These are phyloP conservation scores for Corylus avellana DNA, from an alignment of 306 rosid species.

Conservation along the genomic window DNA sequence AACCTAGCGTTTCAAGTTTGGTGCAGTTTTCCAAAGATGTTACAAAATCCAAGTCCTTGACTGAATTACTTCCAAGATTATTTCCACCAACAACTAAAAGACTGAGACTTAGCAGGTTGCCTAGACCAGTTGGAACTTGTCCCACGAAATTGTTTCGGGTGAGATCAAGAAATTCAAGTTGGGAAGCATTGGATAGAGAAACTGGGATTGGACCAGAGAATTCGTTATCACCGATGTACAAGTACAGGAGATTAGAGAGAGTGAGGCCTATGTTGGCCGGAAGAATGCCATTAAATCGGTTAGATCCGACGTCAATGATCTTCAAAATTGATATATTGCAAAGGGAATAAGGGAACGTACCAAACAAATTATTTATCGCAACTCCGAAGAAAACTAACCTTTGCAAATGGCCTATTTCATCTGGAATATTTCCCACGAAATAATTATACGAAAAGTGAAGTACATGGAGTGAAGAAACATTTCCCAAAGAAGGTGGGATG, in stretches of 20 bases:
- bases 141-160: slow-evolving; percentile 17
- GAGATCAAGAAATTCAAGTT: neutral
- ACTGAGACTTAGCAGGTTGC: neutral
- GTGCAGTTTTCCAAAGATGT: slow-evolving; percentile 32
- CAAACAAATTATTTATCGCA: neutral
- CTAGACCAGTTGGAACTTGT: slow-evolving; percentile 19
- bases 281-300: slow-evolving; percentile 31
- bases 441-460: neutral
- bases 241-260: slow-evolving; percentile 25
- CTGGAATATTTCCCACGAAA: slow-evolving; percentile 33
- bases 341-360: slow-evolving; percentile 35
- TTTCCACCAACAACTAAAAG: neutral
- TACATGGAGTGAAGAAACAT: slow-evolving; percentile 19
- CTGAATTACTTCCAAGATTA: slow-evolving; percentile 31
- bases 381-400: neutral
- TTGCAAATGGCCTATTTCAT: slow-evolving; percentile 22
- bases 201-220: slow-evolving; percentile 38
- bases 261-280: slow-evolving; percentile 35
- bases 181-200: slow-evolving; percentile 40
- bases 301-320: neutral
- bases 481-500: slow-evolving; percentile 40
- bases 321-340: slow-evolving; percentile 41
- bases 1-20: neutral
- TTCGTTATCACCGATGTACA: slow-evolving; percentile 16
- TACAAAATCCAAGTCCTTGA: slow-evolving; percentile 32